Base-by-base conservation (phyloP, 805 yeast species). In the Zygosaccharomyces kombuchaensis region DNA sequence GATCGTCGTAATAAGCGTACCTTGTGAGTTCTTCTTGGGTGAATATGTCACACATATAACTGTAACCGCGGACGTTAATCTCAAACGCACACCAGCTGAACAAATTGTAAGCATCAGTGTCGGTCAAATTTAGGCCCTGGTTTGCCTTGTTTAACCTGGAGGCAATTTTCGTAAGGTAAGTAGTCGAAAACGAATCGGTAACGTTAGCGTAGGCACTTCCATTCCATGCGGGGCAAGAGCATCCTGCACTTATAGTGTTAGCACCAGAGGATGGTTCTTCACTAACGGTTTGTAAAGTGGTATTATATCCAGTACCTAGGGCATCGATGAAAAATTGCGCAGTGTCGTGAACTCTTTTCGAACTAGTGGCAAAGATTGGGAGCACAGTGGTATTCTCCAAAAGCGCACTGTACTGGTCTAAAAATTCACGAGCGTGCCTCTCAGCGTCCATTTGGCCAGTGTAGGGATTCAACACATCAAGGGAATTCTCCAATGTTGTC, bases 1-100 rank as follows among this genome's bases (percentile, higher is more conserved):
- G 66, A 51, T 85, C 90, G 23, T 70, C 69, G 16, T 73, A 68
- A 64, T 86, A 87, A 40, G 80, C 80, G 54, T 74, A 76, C 30
- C 74, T 76, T 42, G 82, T 66, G 70, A 79, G 81, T 50, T 86
- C 91, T 19, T 80, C 80, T 54, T 74, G 74, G 34, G 87, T 82
- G 66, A 87, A 80, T 26, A 83, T 71, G 31, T 73, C 72, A 65
- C 95, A 86, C 51, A 85, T 78, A 27, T 74, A 73, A 12, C 93
- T 83, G 44, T 66, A 61, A 8, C 93, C 95, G 46, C 71, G 72
- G 8, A 79, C 84, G 45, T 84, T 85, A 36, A 84, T 66, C 65
- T 87, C 95, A 60, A 73, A 87, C 2, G 87, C 89, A 66, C 95
- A 86, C 66, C 80, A 74, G 9, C 72, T 69, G 56, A 83, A 80